Conservation (phyloP, 805 yeast genomes). For the Wickerhamiella brachini region DNA sequence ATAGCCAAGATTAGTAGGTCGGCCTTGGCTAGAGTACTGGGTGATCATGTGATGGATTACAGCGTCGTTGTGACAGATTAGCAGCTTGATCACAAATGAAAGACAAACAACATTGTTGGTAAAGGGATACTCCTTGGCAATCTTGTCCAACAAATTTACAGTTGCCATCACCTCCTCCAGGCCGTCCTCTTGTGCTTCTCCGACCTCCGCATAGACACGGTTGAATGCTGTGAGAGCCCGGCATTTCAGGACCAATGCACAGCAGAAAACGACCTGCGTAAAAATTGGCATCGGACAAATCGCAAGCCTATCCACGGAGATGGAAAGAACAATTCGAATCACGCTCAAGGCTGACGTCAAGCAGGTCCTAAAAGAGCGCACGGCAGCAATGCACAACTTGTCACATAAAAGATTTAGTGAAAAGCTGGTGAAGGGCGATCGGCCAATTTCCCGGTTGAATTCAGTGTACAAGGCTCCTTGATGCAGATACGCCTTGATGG, state of each 20-base stretch:
- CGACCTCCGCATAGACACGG: constrained; percentile 17
- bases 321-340: constrained; percentile 11
- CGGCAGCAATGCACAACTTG: constrained; percentile 16
- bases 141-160: constrained; percentile 12
- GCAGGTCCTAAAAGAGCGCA: constrained; percentile 19
- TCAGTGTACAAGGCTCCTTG: constrained; percentile 20
- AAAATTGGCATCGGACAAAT: constrained; percentile 22
- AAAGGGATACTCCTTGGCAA: constrained; percentile 18
- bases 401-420: constrained; percentile 17
- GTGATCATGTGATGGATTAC: constrained; percentile 12
- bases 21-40: not conserved
- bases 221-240: constrained; percentile 21
- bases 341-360: constrained; percentile 14
- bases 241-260: constrained; percentile 22
- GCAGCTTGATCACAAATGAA: constrained; percentile 21
- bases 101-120: constrained; percentile 19
- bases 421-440: constrained; percentile 26
- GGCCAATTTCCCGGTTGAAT: constrained; percentile 17
- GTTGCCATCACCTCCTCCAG: constrained; percentile 14
- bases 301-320: constrained; percentile 28
- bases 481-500: constrained; percentile 31
- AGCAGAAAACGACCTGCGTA: constrained; percentile 19
- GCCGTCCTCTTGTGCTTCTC: constrained; percentile 15
- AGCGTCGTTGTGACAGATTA: constrained; percentile 23
- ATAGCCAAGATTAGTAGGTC: not conserved